Conservation (phyloP, 1,284 basidiomycete species). For the Cyathus pygmaeus region DNA sequence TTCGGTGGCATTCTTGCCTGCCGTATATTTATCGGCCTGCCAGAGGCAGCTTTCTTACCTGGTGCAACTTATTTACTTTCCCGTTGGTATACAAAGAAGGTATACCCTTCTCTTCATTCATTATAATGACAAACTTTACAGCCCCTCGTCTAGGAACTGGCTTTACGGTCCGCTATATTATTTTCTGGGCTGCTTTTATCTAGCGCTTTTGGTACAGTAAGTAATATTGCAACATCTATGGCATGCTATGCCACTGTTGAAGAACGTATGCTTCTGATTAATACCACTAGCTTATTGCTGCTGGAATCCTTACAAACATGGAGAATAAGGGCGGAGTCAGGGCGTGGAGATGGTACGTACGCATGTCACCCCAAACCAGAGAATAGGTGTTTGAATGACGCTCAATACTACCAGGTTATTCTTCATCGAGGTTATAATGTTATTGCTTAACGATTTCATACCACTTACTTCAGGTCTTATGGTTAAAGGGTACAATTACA, state of each 20-base stretch:
- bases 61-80: slow-evolving; percentile 70
- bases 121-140: not conserved
- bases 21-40: slow-evolving; percentile 70
- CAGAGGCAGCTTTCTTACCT: slow-evolving; percentile 75
- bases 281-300: slow-evolving; percentile 66
- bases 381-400: not conserved
- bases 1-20: slow-evolving; percentile 67
- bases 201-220: slow-evolving; percentile 79
- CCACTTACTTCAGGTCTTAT: not conserved
- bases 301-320: slow-evolving; percentile 76
- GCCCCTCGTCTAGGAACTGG: slow-evolving; percentile 59
- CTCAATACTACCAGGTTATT: slow-evolving; percentile 60
- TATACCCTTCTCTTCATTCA: slow-evolving; percentile 16
- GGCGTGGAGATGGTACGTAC: slow-evolving; percentile 75
- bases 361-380: not conserved
- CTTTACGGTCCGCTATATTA: slow-evolving; percentile 75
- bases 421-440: slow-evolving; percentile 61
- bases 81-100: slow-evolving; percentile 74
- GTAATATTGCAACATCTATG: too few species aligned
- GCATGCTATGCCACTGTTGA: too few species aligned
- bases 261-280: not conserved
- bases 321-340: slow-evolving; percentile 72
- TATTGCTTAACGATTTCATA: slow-evolving; percentile 2
- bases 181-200: slow-evolving; percentile 77
- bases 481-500: slow-evolving; percentile 62